A percentile compares a stretch with the other conserved stretches of the same genome.
phyloP scores from a whole-genome alignment of 2,329 filamentous ascomycete species.

The Epichloe elymi region DNA sequence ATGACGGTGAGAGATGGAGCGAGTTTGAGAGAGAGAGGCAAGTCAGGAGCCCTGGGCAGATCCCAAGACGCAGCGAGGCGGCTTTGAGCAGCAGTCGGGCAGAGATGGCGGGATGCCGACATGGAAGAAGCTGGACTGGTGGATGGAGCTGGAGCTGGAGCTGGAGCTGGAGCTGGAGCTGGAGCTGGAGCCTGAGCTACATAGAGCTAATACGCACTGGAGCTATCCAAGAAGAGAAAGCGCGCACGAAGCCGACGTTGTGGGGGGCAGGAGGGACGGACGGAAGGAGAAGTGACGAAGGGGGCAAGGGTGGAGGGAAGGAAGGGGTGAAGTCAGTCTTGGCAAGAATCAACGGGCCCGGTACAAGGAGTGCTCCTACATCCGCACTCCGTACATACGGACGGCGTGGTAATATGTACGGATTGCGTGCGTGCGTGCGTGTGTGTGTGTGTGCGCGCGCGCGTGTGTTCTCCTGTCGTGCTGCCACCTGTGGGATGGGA shows the following conservation, averaged over 20 bases:
- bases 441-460: no score
- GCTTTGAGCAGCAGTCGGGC: constrained; percentile 10
- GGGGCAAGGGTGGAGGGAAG: neutral
- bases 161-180: neutral
- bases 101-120: constrained; percentile 5
- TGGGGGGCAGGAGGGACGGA: neutral
- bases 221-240: constrained; percentile 6
- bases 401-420: no score
- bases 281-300: neutral
- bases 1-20: neutral
- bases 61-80: constrained; percentile 4
- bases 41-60: constrained; percentile 4
- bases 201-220: neutral
- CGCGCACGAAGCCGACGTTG: constrained; percentile 1
- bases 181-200: no score
- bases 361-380: no score
- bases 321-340: neutral
- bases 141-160: neutral
- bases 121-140: neutral
- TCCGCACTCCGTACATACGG: no score
- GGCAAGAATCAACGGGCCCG: no score
- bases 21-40: constrained; percentile 1
- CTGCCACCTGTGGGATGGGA: no score
- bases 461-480: no score
- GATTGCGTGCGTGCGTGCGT: no score